Conservation (phyloP, 225 moss, liverwort and hornwort genomes). For the Pseudoscleropodium purum region DNA sequence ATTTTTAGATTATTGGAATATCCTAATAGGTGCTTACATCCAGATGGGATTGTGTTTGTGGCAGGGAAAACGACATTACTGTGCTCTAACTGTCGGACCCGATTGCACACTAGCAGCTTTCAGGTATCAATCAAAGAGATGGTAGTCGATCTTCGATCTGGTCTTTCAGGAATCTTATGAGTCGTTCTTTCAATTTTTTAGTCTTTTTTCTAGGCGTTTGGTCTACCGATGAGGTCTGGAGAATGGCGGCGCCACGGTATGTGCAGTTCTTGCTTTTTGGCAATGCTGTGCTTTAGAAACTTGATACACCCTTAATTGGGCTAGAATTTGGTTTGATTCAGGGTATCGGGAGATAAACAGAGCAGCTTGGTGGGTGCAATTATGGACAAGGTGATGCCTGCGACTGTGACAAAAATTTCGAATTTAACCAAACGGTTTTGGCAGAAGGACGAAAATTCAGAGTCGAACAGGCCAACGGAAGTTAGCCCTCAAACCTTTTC, state of each 20-base stretch:
- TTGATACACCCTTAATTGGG: not conserved
- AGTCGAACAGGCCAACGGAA: conserved; percentile 87
- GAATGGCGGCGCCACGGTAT: not conserved
- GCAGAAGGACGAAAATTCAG: conserved; percentile 74
- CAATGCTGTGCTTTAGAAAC: not conserved
- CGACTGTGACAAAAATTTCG: conserved; percentile 78
- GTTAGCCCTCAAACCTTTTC: conserved; percentile 80
- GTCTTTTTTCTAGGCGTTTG: not conserved
- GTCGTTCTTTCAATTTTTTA: not conserved
- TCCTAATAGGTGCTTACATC: not conserved
- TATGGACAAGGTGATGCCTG: conserved; percentile 92
- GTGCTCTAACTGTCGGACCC: conserved; percentile 84
- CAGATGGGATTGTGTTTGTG: not conserved
- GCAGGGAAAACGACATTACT: conserved; percentile 87
- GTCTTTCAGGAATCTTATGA: not conserved
- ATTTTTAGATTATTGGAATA: not conserved
- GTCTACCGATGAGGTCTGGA: not conserved
- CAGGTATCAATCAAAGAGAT: conserved; percentile 39
- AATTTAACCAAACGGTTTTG: conserved; percentile 84
- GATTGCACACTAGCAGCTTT: conserved; percentile 95
- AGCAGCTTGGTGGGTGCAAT: conserved; percentile 79
- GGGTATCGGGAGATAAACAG: conserved; percentile 92
- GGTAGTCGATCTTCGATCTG: not conserved
- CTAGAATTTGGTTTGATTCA: conserved; percentile 16
- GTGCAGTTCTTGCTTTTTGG: not conserved